A percentile compares a stretch with the other conserved stretches of the same genome.
Conservation (phyloP, 345 rosid species). For the Pistacia vera region DNA sequence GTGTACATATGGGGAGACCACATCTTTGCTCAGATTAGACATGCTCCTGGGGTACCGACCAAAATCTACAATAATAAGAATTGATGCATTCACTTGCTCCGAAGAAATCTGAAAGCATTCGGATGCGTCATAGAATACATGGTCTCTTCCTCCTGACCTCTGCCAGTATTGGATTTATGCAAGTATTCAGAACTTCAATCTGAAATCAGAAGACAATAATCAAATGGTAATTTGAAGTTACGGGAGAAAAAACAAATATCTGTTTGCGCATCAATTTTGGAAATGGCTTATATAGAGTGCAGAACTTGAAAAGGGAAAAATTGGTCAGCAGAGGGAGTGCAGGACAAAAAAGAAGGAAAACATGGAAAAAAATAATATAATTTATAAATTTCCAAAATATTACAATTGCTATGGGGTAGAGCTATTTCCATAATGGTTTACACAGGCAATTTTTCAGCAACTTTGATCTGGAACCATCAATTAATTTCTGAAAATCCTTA, state of each 20-base stretch:
- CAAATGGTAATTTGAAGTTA: slow-evolving; percentile 10
- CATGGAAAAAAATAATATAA: not conserved
- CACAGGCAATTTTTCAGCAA: not conserved
- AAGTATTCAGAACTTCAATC: slow-evolving; percentile 74
- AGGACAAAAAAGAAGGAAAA: not conserved
- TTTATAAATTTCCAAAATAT: not conserved
- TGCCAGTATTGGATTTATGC: slow-evolving; percentile 80
- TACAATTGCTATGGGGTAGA: not conserved
- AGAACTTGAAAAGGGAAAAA: not conserved
- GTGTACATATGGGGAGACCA: slow-evolving; percentile 92
- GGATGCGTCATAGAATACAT: slow-evolving; percentile 98
- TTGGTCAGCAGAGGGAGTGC: not conserved
- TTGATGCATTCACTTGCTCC: slow-evolving; percentile 84
- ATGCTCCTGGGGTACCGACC: slow-evolving; percentile 73
- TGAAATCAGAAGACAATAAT: slow-evolving; percentile 39
- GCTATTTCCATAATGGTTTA: not conserved
- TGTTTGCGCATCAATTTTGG: not conserved
- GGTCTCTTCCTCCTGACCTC: slow-evolving; percentile 93
- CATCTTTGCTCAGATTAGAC: slow-evolving; percentile 83
- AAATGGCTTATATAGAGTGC: not conserved
- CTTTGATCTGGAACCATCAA: not conserved
- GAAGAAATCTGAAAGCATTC: slow-evolving; percentile 95
- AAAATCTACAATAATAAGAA: slow-evolving; percentile 88
- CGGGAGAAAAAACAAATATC: not conserved
- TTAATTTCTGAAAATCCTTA: not conserved